phyloP scores from a whole-genome alignment of 805 yeast species.

The Metschnikowia cubensis region DNA sequence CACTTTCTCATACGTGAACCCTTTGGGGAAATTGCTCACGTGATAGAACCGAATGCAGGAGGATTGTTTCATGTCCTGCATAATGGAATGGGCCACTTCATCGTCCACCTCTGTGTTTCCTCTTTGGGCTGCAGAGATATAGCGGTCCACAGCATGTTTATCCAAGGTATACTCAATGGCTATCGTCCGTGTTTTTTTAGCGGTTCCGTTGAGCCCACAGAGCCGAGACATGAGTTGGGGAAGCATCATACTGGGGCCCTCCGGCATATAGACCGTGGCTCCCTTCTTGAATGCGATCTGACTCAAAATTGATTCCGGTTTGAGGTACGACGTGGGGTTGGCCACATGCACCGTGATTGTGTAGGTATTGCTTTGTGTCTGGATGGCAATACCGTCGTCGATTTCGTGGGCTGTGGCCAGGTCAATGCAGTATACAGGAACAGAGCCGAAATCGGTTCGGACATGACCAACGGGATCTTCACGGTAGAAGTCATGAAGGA shows the following conservation, averaged over 20 bases:
- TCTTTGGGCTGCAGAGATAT: conserved; percentile 8
- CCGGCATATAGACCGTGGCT: conserved; percentile 71
- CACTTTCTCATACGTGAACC: conserved; percentile 60
- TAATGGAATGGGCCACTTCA: conserved; percentile 9
- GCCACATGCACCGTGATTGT: conserved; percentile 74
- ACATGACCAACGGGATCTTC: conserved; percentile 27
- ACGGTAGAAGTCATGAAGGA: conserved; percentile 16
- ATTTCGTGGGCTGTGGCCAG: conserved; percentile 77
- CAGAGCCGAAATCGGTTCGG: conserved; percentile 40
- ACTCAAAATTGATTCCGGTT: conserved; percentile 38
- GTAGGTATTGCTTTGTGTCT: conserved; percentile 24
- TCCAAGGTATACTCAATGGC: conserved; percentile 30
- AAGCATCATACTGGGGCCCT: conserved; percentile 61
- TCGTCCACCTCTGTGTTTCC: conserved; percentile 3
- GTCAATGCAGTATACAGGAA: conserved; percentile 80
- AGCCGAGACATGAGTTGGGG: conserved; percentile 52
- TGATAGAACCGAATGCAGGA: conserved; percentile 22
- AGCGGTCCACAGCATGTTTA: conserved; percentile 19
- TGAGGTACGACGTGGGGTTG: conserved; percentile 72
- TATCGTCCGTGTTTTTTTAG: conserved; percentile 41
- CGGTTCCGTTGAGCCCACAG: conserved; percentile 46
- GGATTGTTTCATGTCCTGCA: conserved; percentile 16
- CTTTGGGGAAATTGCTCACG: conserved; percentile 30
- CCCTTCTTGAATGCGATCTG: conserved; percentile 58
- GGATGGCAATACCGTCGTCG: conserved; percentile 85